These are phyloP conservation scores for Chaetoceros tenuissimus DNA, from an alignment of 108 stramenopile species.

Conservation along the genomic window DNA sequence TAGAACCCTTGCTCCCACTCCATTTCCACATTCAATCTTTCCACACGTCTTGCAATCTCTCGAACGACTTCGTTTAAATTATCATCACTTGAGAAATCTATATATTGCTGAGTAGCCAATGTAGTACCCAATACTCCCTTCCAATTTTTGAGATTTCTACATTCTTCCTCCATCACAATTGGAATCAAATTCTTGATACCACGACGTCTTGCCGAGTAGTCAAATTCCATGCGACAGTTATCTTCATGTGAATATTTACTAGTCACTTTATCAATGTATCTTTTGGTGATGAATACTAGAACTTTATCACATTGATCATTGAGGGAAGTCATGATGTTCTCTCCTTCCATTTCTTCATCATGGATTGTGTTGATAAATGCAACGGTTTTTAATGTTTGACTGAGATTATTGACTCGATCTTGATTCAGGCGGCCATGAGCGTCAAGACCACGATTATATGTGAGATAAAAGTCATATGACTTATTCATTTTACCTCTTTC, in stretches of 20 bases:
- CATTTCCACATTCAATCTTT: neutral
- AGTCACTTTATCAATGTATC: neutral
- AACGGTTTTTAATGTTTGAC: neutral
- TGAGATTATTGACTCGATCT: neutral
- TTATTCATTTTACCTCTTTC: too few species aligned
- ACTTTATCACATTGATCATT: neutral
- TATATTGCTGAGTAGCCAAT: neutral
- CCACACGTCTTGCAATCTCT: neutral
- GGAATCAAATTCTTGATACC: neutral
- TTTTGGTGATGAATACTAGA: neutral
- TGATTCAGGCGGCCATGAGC: neutral
- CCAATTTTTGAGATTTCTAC: neutral
- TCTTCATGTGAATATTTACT: neutral
- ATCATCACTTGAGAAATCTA: neutral
- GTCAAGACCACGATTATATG: neutral
- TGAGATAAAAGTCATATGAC: neutral
- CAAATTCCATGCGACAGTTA: neutral
- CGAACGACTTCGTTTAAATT: neutral
- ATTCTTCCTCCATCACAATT: neutral
- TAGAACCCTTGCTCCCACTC: constrained; percentile 24
- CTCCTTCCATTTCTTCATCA: neutral
- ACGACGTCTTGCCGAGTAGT: neutral
- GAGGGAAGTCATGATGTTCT: neutral
- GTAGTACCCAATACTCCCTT: neutral
- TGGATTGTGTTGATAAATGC: too few species aligned